Evolutionary conservation across 495 filamentous ascomycete species (phyloP).

Genomic region (Lasiosphaeria miniovina): DNA sequence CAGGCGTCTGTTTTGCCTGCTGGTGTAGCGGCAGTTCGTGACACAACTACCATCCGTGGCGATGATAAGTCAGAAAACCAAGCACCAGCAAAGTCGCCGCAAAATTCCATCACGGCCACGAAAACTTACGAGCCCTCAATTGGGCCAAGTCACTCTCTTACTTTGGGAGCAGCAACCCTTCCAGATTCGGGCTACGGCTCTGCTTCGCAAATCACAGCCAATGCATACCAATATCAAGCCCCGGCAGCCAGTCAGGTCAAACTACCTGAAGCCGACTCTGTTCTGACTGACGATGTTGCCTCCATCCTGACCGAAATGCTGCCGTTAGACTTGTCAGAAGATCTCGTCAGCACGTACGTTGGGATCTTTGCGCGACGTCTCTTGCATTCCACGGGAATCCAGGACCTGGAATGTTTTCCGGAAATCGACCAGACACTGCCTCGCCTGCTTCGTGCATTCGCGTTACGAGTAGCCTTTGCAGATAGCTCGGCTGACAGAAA

Average conservation of each 20-base stretch:
- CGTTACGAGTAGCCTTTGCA: slow-evolving; percentile 2
- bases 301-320: slow-evolving; percentile 10
- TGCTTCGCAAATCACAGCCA: slow-evolving; percentile 1
- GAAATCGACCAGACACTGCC: slow-evolving; percentile 4
- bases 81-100: no score
- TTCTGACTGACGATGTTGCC: slow-evolving; percentile 3
- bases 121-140: no score
- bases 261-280: background rate
- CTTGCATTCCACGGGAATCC: background rate
- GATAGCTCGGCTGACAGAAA: background rate
- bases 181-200: slow-evolving; percentile 6
- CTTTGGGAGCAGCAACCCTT: background rate
- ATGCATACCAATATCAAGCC: background rate
- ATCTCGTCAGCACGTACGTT: slow-evolving; percentile 1
- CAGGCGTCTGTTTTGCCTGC: no score
- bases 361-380: slow-evolving; percentile 1
- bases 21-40: no score
- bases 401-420: background rate
- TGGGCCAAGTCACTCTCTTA: no score
- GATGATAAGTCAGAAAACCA: no score
- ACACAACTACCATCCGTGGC: no score
- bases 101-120: no score
- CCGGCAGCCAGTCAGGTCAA: background rate
- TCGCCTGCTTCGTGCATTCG: slow-evolving; percentile 7
- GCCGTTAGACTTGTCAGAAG: slow-evolving; percentile 2